A percentile compares a stretch with the other conserved stretches of the same genome.
Conservation (phyloP, 371 early-diverging fungal genomes). For the Mucor saturninus region DNA sequence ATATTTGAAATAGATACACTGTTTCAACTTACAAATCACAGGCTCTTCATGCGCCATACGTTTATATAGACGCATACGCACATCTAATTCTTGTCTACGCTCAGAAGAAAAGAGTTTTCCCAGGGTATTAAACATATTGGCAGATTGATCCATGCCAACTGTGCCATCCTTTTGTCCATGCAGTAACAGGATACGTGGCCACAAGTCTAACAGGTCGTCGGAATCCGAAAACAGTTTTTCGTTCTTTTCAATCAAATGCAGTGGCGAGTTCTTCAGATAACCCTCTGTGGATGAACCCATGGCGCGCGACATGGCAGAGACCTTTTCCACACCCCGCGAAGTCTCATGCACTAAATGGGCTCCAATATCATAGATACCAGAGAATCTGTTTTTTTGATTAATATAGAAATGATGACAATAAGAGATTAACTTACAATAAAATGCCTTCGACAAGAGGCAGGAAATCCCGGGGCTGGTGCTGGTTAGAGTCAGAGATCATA, state of each 20-base stretch:
- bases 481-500: slow-evolving; percentile 1
- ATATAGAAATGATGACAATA: not conserved
- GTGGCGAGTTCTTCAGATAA: slow-evolving; percentile 43
- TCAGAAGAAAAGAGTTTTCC: slow-evolving; percentile 42
- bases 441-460: slow-evolving; percentile 61
- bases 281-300: slow-evolving; percentile 57
- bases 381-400: slow-evolving; percentile 28
- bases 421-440: slow-evolving; percentile 45
- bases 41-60: slow-evolving; percentile 50
- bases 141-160: slow-evolving; percentile 47
- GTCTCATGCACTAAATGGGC: slow-evolving; percentile 68
- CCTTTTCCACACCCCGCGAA: slow-evolving; percentile 69
- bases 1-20: too few relatives aligned
- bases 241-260: slow-evolving; percentile 35
- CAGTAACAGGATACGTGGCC: slow-evolving; percentile 49
- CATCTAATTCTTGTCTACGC: slow-evolving; percentile 46
- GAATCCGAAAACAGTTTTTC: slow-evolving; percentile 36
- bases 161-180: slow-evolving; percentile 54
- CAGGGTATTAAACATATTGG: slow-evolving; percentile 47
- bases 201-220: slow-evolving; percentile 32
- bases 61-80: slow-evolving; percentile 48
- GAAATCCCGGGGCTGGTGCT: slow-evolving; percentile 26
- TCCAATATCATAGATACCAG: slow-evolving; percentile 73
- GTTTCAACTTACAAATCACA: slow-evolving; percentile 36
- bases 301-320: slow-evolving; percentile 74